Evolutionary conservation across 1,284 basidiomycete species (phyloP).

Genomic region (Moesziomyces sp.): DNA sequence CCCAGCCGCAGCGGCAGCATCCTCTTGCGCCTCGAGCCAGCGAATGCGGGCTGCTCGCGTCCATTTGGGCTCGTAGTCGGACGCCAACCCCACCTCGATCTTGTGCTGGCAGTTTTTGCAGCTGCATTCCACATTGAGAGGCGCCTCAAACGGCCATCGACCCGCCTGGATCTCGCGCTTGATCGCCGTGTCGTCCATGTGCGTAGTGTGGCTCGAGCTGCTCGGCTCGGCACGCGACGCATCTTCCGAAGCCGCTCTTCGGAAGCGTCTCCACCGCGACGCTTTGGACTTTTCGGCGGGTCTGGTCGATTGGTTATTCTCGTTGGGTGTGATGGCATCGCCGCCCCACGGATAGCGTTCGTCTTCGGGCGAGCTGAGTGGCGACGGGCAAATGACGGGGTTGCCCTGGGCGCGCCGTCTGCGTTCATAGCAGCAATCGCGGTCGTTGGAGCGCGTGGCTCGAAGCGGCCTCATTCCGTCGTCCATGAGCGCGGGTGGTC

Average conservation of each 20-base stretch:
- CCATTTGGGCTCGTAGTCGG: slow-evolving; percentile 38
- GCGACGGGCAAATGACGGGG: slow-evolving; percentile 27
- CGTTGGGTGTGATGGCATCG: background rate
- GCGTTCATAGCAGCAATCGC: slow-evolving; percentile 8
- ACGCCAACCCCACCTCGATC: slow-evolving; percentile 35
- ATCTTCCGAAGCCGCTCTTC: slow-evolving; percentile 25
- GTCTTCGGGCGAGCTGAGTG: slow-evolving; percentile 21
- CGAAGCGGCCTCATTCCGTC: slow-evolving; percentile 28
- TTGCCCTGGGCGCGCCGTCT: slow-evolving; percentile 31
- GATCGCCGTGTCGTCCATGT: slow-evolving; percentile 18
- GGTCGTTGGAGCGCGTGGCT: slow-evolving; percentile 21
- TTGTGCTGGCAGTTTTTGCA: slow-evolving; percentile 40
- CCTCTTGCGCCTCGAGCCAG: slow-evolving; percentile 37
- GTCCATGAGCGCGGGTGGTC: slow-evolving; percentile 9
- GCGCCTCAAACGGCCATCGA: slow-evolving; percentile 44
- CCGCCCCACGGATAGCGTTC: slow-evolving; percentile 10
- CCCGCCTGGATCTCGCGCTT: slow-evolving; percentile 30
- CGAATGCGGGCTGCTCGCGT: slow-evolving; percentile 30
- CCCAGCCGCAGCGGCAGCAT: slow-evolving; percentile 3
- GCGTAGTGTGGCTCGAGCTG: slow-evolving; percentile 2
- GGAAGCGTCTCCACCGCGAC: slow-evolving; percentile 32
- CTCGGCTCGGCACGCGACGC: slow-evolving; percentile 4
- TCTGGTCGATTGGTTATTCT: background rate
- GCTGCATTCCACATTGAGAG: slow-evolving; percentile 39
- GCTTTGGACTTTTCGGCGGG: slow-evolving; percentile 12